phyloP scores from a whole-genome alignment of 768 basidiomycete species.

The Pisolithus albus region DNA sequence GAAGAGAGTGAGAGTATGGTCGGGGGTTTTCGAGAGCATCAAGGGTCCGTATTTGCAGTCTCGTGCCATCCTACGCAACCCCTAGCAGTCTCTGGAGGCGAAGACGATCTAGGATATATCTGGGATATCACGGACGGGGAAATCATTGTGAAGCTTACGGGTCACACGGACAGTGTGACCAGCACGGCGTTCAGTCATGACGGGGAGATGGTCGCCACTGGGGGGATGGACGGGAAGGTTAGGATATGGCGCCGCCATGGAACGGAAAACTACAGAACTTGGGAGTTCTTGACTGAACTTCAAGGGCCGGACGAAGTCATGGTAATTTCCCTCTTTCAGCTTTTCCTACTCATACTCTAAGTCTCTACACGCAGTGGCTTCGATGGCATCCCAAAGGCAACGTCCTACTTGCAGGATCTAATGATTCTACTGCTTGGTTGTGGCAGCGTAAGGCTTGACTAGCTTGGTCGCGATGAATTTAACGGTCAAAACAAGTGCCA shows the following conservation, averaged over 20 bases:
- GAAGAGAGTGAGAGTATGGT: constrained; percentile 46
- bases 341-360: constrained; percentile 2
- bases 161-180: constrained; percentile 90
- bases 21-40: constrained; percentile 63
- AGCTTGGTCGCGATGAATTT: background rate
- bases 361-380: constrained; percentile 55
- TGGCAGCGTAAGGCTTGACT: constrained; percentile 71
- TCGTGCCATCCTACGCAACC: constrained; percentile 75
- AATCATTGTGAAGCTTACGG: constrained; percentile 75
- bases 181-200: constrained; percentile 74
- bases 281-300: constrained; percentile 93
- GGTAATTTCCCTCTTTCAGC: constrained; percentile 40
- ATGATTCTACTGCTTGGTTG: constrained; percentile 92
- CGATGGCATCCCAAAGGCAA: constrained; percentile 94
- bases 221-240: constrained; percentile 96
- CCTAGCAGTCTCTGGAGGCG: constrained; percentile 86
- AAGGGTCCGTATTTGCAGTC: constrained; percentile 75
- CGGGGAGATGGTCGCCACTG: constrained; percentile 90
- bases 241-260: constrained; percentile 86
- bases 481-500: constrained; percentile 55
- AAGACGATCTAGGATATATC: constrained; percentile 91
- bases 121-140: constrained; percentile 85
- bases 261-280: constrained; percentile 63
- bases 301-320: constrained; percentile 95
- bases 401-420: constrained; percentile 84